These are phyloP conservation scores for Blechomonas ayalai DNA, from an alignment of 208 protist species.

Conservation along the genomic window DNA sequence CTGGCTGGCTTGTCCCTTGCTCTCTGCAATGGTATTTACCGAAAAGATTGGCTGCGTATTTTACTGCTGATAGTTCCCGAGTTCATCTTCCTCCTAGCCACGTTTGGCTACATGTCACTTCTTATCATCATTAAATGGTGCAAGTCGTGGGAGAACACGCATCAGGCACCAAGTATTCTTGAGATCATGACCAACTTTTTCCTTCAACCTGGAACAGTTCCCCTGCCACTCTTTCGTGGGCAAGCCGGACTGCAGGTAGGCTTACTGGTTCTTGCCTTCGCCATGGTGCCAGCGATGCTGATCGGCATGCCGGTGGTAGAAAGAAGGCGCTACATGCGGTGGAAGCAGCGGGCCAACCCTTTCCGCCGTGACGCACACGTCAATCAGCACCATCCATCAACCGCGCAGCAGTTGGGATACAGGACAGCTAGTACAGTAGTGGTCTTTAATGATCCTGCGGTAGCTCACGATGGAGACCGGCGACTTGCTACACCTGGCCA, in stretches of 20 bases:
- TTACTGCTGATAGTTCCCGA: constrained; percentile 94
- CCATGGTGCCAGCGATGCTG: constrained; percentile 86
- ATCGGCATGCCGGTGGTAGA: constrained; percentile 73
- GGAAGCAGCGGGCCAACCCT: not conserved
- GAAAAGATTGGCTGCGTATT: constrained; percentile 75
- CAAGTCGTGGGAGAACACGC: constrained; percentile 39
- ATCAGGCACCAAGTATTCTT: constrained; percentile 72
- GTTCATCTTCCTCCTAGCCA: constrained; percentile 92
- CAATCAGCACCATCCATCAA: too few relatives aligned
- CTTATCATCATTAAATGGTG: constrained; percentile 97
- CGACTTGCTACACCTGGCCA: too few relatives aligned
- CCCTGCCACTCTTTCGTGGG: constrained; percentile 22
- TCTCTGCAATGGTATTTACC: constrained; percentile 90
- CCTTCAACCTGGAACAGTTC: constrained; percentile 40
- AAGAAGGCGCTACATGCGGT: constrained; percentile 7
- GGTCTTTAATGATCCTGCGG: too few relatives aligned
- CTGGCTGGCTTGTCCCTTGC: constrained; percentile 91
- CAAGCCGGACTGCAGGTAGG: constrained; percentile 61
- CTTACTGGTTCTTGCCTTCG: constrained; percentile 70
- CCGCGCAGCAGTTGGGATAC: too few relatives aligned
- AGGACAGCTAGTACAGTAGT: too few relatives aligned
- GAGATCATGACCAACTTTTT: constrained; percentile 95
- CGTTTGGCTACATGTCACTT: constrained; percentile 96
- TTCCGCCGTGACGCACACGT: too few relatives aligned
- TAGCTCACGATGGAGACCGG: too few relatives aligned